Conservation (phyloP, 805 yeast genomes). For the Groenewaldozyma salmanticensis region DNA sequence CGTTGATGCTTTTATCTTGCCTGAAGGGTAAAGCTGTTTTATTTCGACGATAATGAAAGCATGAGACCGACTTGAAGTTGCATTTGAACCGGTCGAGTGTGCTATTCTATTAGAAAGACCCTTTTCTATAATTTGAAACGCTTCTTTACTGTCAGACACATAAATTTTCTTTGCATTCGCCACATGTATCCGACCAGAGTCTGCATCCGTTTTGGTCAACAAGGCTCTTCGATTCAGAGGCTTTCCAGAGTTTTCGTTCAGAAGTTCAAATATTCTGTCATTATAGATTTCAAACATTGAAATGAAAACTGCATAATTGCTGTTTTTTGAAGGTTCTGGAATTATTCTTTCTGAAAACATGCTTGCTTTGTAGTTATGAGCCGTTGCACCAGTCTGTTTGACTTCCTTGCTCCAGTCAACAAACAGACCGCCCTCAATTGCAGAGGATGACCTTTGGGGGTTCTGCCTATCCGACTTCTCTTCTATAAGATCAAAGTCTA, state of each 20-base stretch:
- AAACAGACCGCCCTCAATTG: conserved; percentile 15
- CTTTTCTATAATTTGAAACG: conserved; percentile 30
- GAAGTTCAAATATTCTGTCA: conserved; percentile 35
- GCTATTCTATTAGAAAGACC: conserved; percentile 35
- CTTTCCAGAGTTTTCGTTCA: conserved; percentile 14
- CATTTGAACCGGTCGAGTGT: conserved; percentile 36
- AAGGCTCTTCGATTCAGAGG: conserved; percentile 13
- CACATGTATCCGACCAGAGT: conserved; percentile 37
- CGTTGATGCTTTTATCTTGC: conserved; percentile 24
- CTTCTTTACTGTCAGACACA: conserved; percentile 31
- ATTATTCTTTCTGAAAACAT: not conserved
- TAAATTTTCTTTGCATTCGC: conserved; percentile 33
- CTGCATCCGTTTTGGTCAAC: conserved; percentile 30
- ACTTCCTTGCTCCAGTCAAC: conserved; percentile 15
- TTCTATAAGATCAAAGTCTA: conserved; percentile 17
- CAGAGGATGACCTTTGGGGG: conserved; percentile 14
- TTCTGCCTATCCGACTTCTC: conserved; percentile 11
- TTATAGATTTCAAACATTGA: conserved; percentile 46
- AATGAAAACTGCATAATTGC: conserved; percentile 33
- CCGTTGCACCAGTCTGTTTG: not conserved
- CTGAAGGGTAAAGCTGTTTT: conserved; percentile 16
- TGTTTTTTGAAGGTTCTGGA: not conserved
- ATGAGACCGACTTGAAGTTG: conserved; percentile 41
- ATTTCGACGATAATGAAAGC: conserved; percentile 39
- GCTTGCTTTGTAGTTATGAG: not conserved